Conservation (phyloP, 164 flowering plant genomes). For the Sextonia rubra region DNA sequence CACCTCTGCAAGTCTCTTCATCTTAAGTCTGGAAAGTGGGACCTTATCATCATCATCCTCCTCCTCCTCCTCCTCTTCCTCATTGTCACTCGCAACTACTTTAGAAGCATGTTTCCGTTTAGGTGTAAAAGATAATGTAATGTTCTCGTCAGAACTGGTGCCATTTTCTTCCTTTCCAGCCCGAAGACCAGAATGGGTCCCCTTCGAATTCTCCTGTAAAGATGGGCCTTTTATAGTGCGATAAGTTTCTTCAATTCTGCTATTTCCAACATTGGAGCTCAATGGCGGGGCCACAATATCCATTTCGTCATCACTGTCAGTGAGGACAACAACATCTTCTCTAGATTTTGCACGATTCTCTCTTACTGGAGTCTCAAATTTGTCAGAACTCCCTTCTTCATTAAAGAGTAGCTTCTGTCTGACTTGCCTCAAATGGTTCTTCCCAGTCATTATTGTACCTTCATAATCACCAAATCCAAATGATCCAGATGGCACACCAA, state of each 20-base stretch:
- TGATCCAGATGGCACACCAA: slow-evolving; percentile 2
- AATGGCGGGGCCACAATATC: background rate
- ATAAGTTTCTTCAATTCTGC: background rate
- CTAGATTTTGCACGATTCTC: background rate
- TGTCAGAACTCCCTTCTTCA: background rate
- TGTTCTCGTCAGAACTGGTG: slow-evolving; percentile 6
- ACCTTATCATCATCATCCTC: slow-evolving; percentile 19
- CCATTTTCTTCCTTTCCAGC: slow-evolving; percentile 8
- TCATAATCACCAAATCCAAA: background rate
- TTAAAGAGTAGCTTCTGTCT: background rate
- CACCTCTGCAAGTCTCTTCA: slow-evolving; percentile 13
- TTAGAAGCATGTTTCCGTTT: slow-evolving; percentile 37
- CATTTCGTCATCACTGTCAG: slow-evolving; percentile 4
- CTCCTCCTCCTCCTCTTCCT: slow-evolving; percentile 40
- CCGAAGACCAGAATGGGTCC: background rate
- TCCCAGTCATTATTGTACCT: background rate
- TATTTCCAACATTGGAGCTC: background rate
- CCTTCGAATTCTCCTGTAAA: background rate
- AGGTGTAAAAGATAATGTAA: slow-evolving; percentile 15
- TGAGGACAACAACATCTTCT: background rate
- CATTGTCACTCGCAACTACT: slow-evolving; percentile 34
- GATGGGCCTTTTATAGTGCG: background rate
- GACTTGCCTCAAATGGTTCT: background rate
- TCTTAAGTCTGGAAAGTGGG: slow-evolving; percentile 35
- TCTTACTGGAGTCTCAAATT: background rate